phyloP scores from a whole-genome alignment of 805 yeast genomes.

The Candida hungchunana region DNA sequence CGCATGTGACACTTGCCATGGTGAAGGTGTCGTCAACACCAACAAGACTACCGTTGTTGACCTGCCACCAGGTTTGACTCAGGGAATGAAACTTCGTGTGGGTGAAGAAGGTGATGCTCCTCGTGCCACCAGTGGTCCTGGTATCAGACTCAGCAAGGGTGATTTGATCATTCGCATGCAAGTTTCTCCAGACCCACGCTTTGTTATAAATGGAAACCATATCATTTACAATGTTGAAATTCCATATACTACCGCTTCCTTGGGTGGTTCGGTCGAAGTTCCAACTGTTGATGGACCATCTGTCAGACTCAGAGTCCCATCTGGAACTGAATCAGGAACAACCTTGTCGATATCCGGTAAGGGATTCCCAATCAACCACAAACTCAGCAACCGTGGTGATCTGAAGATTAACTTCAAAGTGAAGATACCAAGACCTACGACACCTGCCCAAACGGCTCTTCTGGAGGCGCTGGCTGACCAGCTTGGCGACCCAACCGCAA shows the following conservation, averaged over 20 bases:
- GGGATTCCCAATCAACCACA: constrained; percentile 72
- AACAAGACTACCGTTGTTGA: constrained; percentile 74
- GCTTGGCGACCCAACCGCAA: constrained; percentile 74
- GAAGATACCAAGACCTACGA: constrained; percentile 66
- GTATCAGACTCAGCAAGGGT: constrained; percentile 69
- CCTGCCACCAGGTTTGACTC: constrained; percentile 83
- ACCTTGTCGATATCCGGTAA: constrained; percentile 72
- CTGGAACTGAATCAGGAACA: constrained; percentile 80
- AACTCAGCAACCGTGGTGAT: constrained; percentile 66
- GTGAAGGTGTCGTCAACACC: constrained; percentile 75
- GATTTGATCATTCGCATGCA: constrained; percentile 81
- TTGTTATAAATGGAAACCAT: constrained; percentile 62
- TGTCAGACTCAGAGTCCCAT: constrained; percentile 72
- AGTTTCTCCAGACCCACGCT: constrained; percentile 69
- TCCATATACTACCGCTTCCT: constrained; percentile 92
- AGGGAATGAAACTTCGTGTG: constrained; percentile 80
- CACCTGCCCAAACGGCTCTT: constrained; percentile 81
- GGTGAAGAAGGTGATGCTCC: constrained; percentile 93
- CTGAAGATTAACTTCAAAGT: constrained; percentile 72
- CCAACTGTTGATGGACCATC: constrained; percentile 84
- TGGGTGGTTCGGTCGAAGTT: constrained; percentile 88
- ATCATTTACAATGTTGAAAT: constrained; percentile 63
- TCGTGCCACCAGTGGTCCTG: constrained; percentile 64
- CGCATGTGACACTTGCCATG: constrained; percentile 78
- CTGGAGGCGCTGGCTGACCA: constrained; percentile 95